These are phyloP conservation scores for Kwoniella sp. DNA, from an alignment of 768 basidiomycete species.

Conservation along the genomic window DNA sequence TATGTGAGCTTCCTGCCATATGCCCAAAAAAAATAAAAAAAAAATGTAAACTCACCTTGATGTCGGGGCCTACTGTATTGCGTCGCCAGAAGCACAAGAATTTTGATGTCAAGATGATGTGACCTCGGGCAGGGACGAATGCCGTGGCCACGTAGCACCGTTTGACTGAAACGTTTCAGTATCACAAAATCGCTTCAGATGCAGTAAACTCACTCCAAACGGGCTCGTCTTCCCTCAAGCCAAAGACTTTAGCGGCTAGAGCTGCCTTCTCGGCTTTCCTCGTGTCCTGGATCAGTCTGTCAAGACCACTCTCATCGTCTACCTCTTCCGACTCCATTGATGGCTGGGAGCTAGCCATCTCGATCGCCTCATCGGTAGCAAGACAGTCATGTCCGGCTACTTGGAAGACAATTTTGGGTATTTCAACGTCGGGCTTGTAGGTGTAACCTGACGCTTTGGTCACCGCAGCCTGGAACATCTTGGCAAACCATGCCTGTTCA, in stretches of 20 bases:
- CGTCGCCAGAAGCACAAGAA: slow-evolving; percentile 54
- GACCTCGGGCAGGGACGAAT: slow-evolving; percentile 50
- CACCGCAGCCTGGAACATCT: slow-evolving; percentile 38
- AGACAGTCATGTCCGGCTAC: slow-evolving; percentile 45
- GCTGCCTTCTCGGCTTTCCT: slow-evolving; percentile 40
- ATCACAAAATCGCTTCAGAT: too few species aligned
- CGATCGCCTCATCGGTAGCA: slow-evolving; percentile 38
- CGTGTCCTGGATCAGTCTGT: slow-evolving; percentile 11
- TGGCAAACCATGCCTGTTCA: slow-evolving; percentile 45
- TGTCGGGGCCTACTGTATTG: slow-evolving; percentile 41
- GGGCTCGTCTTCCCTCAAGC: slow-evolving; percentile 39
- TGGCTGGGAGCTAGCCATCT: background rate
- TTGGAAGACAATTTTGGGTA: slow-evolving; percentile 39
- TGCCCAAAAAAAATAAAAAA: too few species aligned
- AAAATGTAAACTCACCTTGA: too few species aligned
- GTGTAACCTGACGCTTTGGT: slow-evolving; percentile 11
- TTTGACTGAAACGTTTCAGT: slow-evolving; percentile 39
- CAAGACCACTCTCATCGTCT: slow-evolving; percentile 24
- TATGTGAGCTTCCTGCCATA: too few species aligned
- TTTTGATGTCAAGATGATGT: slow-evolving; percentile 48
- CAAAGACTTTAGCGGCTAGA: slow-evolving; percentile 47
- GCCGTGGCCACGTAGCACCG: slow-evolving; percentile 49
- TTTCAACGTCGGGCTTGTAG: slow-evolving; percentile 28
- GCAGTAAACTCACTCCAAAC: slow-evolving; percentile 46
- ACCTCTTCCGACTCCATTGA: slow-evolving; percentile 15